Conservation (phyloP, 78 protist species). For the Tieghemostelium lacteum region DNA sequence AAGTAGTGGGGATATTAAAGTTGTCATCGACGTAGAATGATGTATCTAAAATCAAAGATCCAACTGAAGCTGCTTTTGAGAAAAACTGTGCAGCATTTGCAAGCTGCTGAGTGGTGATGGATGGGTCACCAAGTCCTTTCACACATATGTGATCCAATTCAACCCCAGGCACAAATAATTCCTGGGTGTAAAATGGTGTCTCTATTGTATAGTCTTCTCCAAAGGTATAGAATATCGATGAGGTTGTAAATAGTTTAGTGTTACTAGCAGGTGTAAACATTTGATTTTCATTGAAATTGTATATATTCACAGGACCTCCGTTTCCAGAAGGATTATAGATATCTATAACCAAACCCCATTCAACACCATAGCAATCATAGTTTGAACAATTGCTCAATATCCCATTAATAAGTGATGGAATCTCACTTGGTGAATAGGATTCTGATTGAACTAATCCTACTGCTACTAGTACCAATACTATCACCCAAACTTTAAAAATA, state of each 20-base stretch:
- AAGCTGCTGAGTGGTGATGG: constrained; percentile 1
- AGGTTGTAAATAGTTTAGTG: constrained; percentile 49
- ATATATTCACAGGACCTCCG: neutral
- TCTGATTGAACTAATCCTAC: no score
- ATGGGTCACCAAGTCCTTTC: constrained; percentile 66
- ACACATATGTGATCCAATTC: constrained; percentile 32
- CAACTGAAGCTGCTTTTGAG: neutral
- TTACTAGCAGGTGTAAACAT: constrained; percentile 46
- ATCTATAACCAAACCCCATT: constrained; percentile 29
- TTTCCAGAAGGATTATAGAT: neutral
- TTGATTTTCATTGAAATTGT: neutral
- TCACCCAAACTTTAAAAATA: no score
- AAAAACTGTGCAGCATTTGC: constrained; percentile 4
- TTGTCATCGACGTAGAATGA: constrained; percentile 4
- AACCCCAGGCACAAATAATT: neutral
- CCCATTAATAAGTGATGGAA: neutral
- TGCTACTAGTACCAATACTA: no score
- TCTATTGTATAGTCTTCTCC: constrained; percentile 38
- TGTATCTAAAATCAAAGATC: constrained; percentile 8
- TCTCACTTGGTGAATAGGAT: no score
- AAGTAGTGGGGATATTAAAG: constrained; percentile 7
- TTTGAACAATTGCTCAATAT: constrained; percentile 19
- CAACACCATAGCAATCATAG: constrained; percentile 16
- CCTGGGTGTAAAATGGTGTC: constrained; percentile 53
- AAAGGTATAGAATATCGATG: constrained; percentile 14